phyloP scores from a whole-genome alignment of 331 rosid genomes.

The Cydonia oblonga region DNA sequence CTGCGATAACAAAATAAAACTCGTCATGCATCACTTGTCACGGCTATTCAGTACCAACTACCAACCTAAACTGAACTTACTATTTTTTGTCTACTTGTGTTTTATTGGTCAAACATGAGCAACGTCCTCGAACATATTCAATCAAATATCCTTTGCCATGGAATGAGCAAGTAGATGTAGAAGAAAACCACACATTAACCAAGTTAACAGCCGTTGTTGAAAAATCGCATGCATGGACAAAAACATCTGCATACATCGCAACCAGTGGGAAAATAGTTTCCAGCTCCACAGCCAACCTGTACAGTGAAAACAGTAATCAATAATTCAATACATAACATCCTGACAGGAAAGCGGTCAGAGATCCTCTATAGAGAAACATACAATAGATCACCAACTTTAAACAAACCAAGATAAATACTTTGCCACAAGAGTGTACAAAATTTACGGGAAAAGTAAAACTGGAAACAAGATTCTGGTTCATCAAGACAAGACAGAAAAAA shows the following conservation, averaged over 20 bases:
- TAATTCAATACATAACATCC: constrained; percentile 1
- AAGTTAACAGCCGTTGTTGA: constrained; percentile 80
- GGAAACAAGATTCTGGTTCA: background rate
- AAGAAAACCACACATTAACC: constrained; percentile 54
- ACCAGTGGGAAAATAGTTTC: constrained; percentile 83
- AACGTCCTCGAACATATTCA: background rate
- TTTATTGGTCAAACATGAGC: background rate
- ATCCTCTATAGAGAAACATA: background rate
- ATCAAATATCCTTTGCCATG: background rate
- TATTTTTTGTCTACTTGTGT: background rate
- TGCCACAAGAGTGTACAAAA: background rate
- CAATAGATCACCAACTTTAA: background rate
- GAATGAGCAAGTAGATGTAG: background rate
- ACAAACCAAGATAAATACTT: background rate
- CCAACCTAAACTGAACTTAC: background rate
- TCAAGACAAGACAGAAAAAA: no score
- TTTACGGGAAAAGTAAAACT: background rate
- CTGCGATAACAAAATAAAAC: constrained; percentile 32
- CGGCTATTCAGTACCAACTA: background rate
- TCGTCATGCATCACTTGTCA: background rate
- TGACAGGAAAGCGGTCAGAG: constrained; percentile 2
- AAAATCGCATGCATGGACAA: constrained; percentile 88
- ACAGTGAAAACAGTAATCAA: constrained; percentile 1
- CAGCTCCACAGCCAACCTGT: constrained; percentile 94
- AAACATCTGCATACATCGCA: constrained; percentile 52